Conservation (phyloP, 306 rosid species). For the Acacia acuminata region DNA sequence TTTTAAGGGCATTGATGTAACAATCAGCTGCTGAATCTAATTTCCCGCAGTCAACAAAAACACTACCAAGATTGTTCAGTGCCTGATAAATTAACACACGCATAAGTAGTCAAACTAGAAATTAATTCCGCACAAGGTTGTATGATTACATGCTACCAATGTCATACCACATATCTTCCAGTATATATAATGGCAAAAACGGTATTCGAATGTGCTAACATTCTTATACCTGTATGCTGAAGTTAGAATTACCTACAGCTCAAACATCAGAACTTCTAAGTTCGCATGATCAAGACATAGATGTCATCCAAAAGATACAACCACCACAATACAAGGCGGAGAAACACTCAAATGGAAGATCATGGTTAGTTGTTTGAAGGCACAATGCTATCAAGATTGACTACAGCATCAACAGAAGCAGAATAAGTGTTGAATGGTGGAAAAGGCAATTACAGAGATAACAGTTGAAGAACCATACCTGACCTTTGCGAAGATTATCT, state of each 20-base stretch:
- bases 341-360: neutral
- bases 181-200: conserved; percentile 8
- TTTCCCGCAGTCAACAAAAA: conserved; percentile 74
- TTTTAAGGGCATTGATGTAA: conserved; percentile 82
- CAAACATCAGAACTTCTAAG: conserved; percentile 16
- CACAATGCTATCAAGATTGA: too few relatives aligned
- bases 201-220: neutral
- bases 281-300: neutral
- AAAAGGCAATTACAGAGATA: too few relatives aligned
- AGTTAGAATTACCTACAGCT: conserved; percentile 3
- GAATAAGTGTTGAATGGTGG: too few relatives aligned
- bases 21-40: conserved; percentile 84
- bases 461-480: conserved; percentile 55
- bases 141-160: neutral
- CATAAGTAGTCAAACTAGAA: conserved; percentile 27
- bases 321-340: conserved; percentile 2
- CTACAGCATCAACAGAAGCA: too few relatives aligned
- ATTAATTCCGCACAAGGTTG: neutral
- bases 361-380: too few relatives aligned
- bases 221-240: neutral
- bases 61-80: conserved; percentile 92
- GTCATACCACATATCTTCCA: neutral
- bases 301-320: conserved; percentile 8
- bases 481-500: conserved; percentile 94
- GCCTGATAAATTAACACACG: conserved; percentile 55